phyloP scores from a whole-genome alignment of 305 asterid genomes.

The Fraxinus albicans region DNA sequence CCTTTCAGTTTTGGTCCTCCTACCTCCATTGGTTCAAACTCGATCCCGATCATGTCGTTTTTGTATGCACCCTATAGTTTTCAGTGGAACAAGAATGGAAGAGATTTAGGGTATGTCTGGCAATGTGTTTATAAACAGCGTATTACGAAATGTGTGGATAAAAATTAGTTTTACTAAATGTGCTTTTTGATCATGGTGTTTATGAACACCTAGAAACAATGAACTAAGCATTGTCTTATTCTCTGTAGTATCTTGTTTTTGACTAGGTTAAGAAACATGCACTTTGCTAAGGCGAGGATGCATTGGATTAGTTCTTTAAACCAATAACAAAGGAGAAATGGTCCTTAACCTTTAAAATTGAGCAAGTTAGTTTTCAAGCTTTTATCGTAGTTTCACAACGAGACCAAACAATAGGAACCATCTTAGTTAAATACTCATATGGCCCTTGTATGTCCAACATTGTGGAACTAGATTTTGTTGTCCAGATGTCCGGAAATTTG shows the following conservation, averaged over 20 bases:
- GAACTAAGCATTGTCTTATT: no score
- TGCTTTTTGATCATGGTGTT: no score
- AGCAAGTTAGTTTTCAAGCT: background rate
- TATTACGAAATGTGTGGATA: no score
- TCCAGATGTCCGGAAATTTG: background rate
- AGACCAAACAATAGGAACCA: background rate
- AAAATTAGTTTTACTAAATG: no score
- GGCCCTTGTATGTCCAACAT: background rate
- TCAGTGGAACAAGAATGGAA: background rate
- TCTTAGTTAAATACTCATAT: background rate
- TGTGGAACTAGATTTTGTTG: background rate
- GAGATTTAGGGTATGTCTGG: background rate
- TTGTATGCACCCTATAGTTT: conserved; percentile 73
- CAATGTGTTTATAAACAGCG: no score
- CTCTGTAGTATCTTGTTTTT: background rate
- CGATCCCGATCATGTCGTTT: conserved; percentile 82
- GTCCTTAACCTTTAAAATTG: background rate
- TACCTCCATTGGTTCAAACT: conserved; percentile 44
- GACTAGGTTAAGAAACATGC: background rate
- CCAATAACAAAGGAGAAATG: background rate
- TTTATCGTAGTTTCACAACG: background rate
- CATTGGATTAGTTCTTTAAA: background rate
- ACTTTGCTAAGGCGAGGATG: background rate
- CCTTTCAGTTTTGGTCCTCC: conserved; percentile 62
- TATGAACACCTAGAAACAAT: no score